Percentiles rank a stretch among this genome's conserved stretches.
Evolutionary conservation across 2,329 filamentous ascomycete species (phyloP).

Genomic region (Fusarium newnesense): DNA sequence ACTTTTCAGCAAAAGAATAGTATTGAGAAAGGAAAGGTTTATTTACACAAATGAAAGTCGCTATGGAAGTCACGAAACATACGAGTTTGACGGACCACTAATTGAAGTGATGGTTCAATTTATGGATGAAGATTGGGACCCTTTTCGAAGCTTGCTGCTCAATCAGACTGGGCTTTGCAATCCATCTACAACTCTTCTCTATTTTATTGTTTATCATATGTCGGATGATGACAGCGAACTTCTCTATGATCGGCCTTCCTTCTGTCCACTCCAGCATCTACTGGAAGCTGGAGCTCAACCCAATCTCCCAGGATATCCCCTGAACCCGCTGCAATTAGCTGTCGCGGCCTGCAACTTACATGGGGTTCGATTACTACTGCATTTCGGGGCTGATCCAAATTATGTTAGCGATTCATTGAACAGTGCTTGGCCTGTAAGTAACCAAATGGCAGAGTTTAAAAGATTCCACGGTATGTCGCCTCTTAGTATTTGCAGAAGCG

Average conservation of each 20-base stretch:
- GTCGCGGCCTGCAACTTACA: accelerated
- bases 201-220: accelerated
- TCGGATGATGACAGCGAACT: background rate
- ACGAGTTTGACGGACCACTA: background rate
- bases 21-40: accelerated
- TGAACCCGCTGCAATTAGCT: background rate
- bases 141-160: accelerated
- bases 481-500: background rate
- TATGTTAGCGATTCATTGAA: accelerated
- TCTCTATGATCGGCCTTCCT: background rate
- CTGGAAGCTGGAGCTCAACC: background rate
- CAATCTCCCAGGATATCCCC: accelerated
- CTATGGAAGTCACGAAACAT: background rate
- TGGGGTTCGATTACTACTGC: accelerated
- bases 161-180: background rate
- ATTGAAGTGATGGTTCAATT: accelerated
- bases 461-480: background rate
- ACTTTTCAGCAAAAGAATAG: background rate
- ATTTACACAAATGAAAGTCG: too few species aligned
- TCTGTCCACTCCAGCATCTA: background rate
- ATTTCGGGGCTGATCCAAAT: accelerated
- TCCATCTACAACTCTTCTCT: accelerated
- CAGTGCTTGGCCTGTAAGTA: accelerated
- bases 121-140: accelerated
- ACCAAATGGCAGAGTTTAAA: accelerated